These are phyloP conservation scores for Stephania cephalantha DNA, from an alignment of 164 flowering plant genomes.

Conservation along the genomic window DNA sequence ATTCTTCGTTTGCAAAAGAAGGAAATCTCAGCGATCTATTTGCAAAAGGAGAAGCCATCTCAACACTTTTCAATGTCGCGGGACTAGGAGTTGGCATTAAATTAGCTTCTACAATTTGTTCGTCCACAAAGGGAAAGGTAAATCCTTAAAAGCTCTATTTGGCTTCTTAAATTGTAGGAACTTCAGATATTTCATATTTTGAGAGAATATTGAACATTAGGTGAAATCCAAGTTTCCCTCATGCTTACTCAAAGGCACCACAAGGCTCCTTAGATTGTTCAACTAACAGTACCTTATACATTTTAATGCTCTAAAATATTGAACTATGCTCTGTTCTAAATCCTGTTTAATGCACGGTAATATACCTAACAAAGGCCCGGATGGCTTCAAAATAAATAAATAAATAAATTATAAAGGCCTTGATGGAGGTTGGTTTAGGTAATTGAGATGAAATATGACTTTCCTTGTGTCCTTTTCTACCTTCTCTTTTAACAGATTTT, in stretches of 20 bases:
- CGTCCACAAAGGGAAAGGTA: constrained; percentile 96
- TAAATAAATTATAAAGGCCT: too few species aligned
- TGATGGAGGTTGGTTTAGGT: neutral
- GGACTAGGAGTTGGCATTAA: constrained; percentile 85
- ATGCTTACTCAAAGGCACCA: neutral
- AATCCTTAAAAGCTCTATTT: neutral
- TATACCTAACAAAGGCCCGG: neutral
- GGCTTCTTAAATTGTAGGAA: neutral
- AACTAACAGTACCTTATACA: neutral
- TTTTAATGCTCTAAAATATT: neutral
- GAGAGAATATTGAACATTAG: neutral
- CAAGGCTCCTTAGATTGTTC: neutral
- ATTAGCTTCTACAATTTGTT: constrained; percentile 86
- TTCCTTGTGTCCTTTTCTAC: neutral
- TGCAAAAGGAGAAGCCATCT: constrained; percentile 98
- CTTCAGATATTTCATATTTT: neutral
- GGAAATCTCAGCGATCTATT: constrained; percentile 94
- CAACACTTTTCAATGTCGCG: constrained; percentile 82
- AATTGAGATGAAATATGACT: neutral
- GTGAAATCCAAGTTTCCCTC: neutral
- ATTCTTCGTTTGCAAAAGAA: constrained; percentile 98
- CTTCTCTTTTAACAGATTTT: neutral
- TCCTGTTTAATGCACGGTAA: neutral
- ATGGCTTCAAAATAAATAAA: too few species aligned
- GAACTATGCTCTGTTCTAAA: neutral